Evolutionary conservation across 106 monocot species (phyloP).

Genomic region (Posidonia australis): DNA sequence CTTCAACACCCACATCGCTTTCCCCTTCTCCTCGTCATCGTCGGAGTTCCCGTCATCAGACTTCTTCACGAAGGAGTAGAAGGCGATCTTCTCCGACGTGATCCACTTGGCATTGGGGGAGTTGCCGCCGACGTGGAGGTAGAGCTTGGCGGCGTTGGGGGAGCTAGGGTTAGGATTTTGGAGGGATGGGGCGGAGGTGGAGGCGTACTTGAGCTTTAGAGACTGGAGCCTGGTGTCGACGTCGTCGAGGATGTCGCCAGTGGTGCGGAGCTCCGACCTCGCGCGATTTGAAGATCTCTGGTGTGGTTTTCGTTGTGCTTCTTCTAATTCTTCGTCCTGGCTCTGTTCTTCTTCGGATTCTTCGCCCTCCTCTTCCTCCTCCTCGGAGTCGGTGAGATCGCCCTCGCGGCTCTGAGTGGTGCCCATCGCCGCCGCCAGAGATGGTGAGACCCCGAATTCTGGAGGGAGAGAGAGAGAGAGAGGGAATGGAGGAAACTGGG

Average conservation of each 20-base stretch:
- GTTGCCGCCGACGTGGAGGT: conserved; percentile 69
- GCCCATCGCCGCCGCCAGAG: conserved; percentile 38
- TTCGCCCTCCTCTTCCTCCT: conserved; percentile 15
- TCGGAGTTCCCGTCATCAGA: conserved; percentile 11
- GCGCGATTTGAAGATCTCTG: conserved; percentile 5
- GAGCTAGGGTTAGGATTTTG: conserved; percentile 25
- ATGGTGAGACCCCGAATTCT: no score
- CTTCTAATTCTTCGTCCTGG: not conserved
- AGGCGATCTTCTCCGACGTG: conserved; percentile 48
- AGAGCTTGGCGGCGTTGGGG: conserved; percentile 63
- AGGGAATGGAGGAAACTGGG: conserved; percentile 2
- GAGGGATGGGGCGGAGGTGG: conserved; percentile 19
- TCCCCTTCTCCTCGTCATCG: conserved; percentile 12
- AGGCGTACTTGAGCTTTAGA: conserved; percentile 77
- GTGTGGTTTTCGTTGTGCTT: not conserved
- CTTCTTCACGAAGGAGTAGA: conserved; percentile 45
- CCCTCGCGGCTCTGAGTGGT: conserved; percentile 84
- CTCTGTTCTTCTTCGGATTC: conserved; percentile 10
- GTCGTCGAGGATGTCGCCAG: conserved; percentile 35
- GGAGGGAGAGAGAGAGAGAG: conserved; percentile 5
- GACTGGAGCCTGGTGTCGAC: conserved; percentile 53
- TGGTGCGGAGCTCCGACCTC: not conserved
- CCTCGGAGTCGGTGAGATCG: conserved; percentile 52
- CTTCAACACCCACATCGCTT: conserved; percentile 49
- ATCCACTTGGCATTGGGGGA: conserved; percentile 60